Base-by-base conservation (phyloP, 2,329 filamentous ascomycete species). In the Bipolaris bicolor region DNA sequence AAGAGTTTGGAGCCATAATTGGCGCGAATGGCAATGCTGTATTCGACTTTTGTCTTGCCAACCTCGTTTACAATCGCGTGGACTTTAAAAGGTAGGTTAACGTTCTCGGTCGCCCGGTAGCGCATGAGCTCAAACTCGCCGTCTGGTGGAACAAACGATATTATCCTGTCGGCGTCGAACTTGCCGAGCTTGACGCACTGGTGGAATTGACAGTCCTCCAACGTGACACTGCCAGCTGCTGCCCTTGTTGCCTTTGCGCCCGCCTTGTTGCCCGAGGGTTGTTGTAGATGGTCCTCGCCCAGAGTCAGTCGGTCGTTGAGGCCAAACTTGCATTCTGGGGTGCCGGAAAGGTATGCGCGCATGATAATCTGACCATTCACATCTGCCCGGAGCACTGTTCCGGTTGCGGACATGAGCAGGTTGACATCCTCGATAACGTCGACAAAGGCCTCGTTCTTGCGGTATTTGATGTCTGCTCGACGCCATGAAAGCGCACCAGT, bases 401-500 rank as follows among this genome's bases (percentile, higher is more conserved):
- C 95, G 0, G 92, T 95, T 5, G 95, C 95, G n/a, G 94, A 98
- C 90, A 99, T 97, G 72, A 99, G 88, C 57, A 99, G 85, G 78
- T 99, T 99, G 71, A 99, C 94, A 73, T 99, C 95, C 79, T 99
- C 95, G 72, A 99, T 99, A 16, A 99, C 95, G 78, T 99, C 95
- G 67, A 99, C 95, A 73, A 99, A 99, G 31, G 95, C 95, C 78
- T 99, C 95, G 80, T 99, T 99, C 81, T 99, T 99, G 77, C 95
- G 90, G 81, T 99, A 99, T 76, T 97, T 97, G 79, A 99, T 95
- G 77, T 98, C 94, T 58, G 94, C 91, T 73, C 96, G 91, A 68
- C 96, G 88, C 95, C 96, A 99, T 45, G 95, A 98, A 40, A 97
- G 84, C 5, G 95, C 95, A 39, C 96, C 95, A 0, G 95, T 99